Evolutionary conservation across 768 basidiomycete genomes (phyloP), one percentile per base, ranked within the genome.

Genomic region (Hericium alpestre): DNA sequence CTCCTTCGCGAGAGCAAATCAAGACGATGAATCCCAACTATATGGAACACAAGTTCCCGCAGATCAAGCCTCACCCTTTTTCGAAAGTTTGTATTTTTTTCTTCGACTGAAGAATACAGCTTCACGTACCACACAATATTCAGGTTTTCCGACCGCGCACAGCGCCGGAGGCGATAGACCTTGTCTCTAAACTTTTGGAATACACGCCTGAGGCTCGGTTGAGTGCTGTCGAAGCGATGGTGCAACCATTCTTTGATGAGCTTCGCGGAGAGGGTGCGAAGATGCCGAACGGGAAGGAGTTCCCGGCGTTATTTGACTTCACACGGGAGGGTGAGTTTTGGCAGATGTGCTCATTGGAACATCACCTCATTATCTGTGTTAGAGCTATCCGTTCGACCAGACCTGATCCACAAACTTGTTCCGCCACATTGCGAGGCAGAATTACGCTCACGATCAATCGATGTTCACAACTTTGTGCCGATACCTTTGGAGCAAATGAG

Each of bases 11-110:
- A 64, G 96, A 98, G 69, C 96, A 99, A 73, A 99, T 99, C 82
- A 98, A 99, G 85, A 98, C 96, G 64, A 99, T 99, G 96, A 99
- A 99, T 73, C 96, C 96, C 56, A 99, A 99, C 76, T 99, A 99
- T 74, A 98, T 98, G 96, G 96, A 99, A 70, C 96, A 99, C 83
- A 97, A 98, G 74, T 99, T 99, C 78, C 96, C 96, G 1, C 95
- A 98, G 73, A 99, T 99, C 78, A 93, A 95, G 70, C 93, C 94
- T n/a, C 95, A 98, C 69, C 94, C 94, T 0, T 98, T 98, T 78
- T 88, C 87, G 68, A 98, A 98, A 84, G 92, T 91, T 56, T 51
- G 55, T 50, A 58, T 16, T 51, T 52, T 38, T 40, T 46, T 32
- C 56, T 22, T 48, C 55, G 32, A 25, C 51, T 58, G 52, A 59